phyloP scores from a whole-genome alignment of 495 filamentous ascomycete species.

The Penicillium turbatum region DNA sequence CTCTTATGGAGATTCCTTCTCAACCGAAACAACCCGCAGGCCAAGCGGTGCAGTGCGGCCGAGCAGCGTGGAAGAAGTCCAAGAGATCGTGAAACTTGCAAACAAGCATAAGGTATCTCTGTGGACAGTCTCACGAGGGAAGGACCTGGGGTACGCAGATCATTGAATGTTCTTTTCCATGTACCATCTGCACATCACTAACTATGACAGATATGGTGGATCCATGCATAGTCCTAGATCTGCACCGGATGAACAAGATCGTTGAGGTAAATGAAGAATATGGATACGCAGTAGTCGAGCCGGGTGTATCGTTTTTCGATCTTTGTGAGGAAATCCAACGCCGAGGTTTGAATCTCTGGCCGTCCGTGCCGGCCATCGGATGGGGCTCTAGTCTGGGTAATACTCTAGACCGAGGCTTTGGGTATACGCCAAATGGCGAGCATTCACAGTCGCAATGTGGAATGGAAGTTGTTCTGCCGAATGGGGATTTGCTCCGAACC shows the following conservation, averaged over 20 bases:
- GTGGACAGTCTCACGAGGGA: no score
- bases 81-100: no score
- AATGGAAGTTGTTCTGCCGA: slow-evolving; percentile 16
- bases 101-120: no score
- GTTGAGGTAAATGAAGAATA: slow-evolving; percentile 24
- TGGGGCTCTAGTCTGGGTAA: slow-evolving; percentile 56
- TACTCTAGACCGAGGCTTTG: slow-evolving; percentile 40
- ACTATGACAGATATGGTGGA: no score
- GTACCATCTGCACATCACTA: no score
- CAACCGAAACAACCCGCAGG: no score
- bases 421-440: slow-evolving; percentile 26
- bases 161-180: no score
- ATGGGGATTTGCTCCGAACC: slow-evolving; percentile 44
- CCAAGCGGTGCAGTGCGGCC: no score
- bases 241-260: slow-evolving; percentile 31
- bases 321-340: slow-evolving; percentile 49
- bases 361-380: slow-evolving; percentile 51
- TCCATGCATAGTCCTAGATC: no score
- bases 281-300: slow-evolving; percentile 29
- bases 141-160: no score
- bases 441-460: slow-evolving; percentile 15
- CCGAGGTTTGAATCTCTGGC: slow-evolving; percentile 49
- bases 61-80: no score
- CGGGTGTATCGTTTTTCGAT: slow-evolving; percentile 52
- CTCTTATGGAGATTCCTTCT: no score